These are phyloP conservation scores for Nannochloris sp. DNA, from an alignment of 139 green algal species.

Conservation along the genomic window DNA sequence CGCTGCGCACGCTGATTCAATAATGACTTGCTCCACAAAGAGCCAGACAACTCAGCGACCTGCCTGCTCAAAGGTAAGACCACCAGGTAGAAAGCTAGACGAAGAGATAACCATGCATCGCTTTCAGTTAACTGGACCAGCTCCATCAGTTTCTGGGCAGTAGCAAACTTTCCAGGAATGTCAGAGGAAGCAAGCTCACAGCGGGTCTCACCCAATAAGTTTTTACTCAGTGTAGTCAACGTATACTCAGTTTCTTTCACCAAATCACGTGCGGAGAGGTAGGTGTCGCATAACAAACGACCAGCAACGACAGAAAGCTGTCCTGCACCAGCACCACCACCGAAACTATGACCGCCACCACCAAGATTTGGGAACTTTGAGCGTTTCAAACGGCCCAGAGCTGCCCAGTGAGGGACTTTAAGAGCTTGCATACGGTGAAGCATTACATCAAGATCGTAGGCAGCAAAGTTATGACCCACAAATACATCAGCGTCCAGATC, in stretches of 20 bases:
- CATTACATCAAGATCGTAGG: constrained; percentile 87
- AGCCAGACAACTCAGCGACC: constrained; percentile 74
- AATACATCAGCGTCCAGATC: constrained; percentile 87
- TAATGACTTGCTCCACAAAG: constrained; percentile 72
- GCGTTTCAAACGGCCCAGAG: constrained; percentile 88
- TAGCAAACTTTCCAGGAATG: constrained; percentile 46
- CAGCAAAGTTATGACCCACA: constrained; percentile 92
- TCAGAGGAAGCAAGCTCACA: constrained; percentile 57
- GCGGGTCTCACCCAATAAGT: constrained; percentile 67
- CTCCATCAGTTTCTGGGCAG: constrained; percentile 43
- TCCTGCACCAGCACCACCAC: constrained; percentile 65
- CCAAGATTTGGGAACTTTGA: constrained; percentile 72
- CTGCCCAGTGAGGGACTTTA: constrained; percentile 91
- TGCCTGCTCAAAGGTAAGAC: constrained; percentile 77
- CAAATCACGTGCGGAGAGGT: constrained; percentile 83
- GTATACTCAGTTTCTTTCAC: constrained; percentile 93
- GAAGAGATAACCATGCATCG: constrained; percentile 90
- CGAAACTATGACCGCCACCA: constrained; percentile 71
- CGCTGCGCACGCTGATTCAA: constrained; percentile 83
- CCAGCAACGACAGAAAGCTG: constrained; percentile 45
- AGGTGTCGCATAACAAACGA: constrained; percentile 95
- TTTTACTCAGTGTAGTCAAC: constrained; percentile 69
- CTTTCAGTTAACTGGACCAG: constrained; percentile 70
- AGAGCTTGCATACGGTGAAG: constrained; percentile 85
- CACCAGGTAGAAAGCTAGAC: constrained; percentile 69